phyloP scores from a whole-genome alignment of 2,329 filamentous ascomycete species.

The Cladosporium sp. region DNA sequence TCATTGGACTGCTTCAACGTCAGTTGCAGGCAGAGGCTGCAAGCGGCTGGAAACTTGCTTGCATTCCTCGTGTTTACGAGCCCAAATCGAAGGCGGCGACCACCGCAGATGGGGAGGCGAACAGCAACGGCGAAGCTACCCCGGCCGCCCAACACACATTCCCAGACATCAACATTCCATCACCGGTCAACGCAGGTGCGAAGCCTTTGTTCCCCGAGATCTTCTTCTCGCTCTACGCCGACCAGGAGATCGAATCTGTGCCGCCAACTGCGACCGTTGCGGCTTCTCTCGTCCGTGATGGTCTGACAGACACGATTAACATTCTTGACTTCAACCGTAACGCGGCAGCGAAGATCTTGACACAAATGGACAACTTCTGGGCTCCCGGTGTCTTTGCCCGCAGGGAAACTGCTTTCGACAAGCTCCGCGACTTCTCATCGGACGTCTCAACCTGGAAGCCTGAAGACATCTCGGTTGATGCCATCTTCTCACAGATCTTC shows the following conservation, averaged over 20 bases:
- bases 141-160: slow-evolving; percentile 66
- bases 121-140: slow-evolving; percentile 59
- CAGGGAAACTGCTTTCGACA: slow-evolving; percentile 88
- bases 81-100: slow-evolving; percentile 23
- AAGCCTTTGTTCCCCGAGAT: slow-evolving; percentile 85
- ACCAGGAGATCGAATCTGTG: slow-evolving; percentile 82
- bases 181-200: slow-evolving; percentile 71
- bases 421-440: slow-evolving; percentile 67
- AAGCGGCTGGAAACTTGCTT: slow-evolving; percentile 72
- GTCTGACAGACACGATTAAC: slow-evolving; percentile 89
- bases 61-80: slow-evolving; percentile 59
- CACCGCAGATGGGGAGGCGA: slow-evolving; percentile 55
- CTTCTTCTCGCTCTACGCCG: slow-evolving; percentile 87
- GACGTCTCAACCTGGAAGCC: slow-evolving; percentile 88
- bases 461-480: slow-evolving; percentile 95
- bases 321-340: slow-evolving; percentile 90
- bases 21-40: slow-evolving; percentile 78
- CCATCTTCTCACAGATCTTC: slow-evolving; percentile 93
- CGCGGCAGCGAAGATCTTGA: slow-evolving; percentile 80
- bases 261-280: slow-evolving; percentile 75
- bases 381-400: slow-evolving; percentile 87
- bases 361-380: slow-evolving; percentile 95
- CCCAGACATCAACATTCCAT: slow-evolving; percentile 73
- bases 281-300: slow-evolving; percentile 80
- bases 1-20: slow-evolving; percentile 79